These are phyloP conservation scores for Austroboletus niveus DNA, from an alignment of 1,284 basidiomycete species.

Conservation along the genomic window DNA sequence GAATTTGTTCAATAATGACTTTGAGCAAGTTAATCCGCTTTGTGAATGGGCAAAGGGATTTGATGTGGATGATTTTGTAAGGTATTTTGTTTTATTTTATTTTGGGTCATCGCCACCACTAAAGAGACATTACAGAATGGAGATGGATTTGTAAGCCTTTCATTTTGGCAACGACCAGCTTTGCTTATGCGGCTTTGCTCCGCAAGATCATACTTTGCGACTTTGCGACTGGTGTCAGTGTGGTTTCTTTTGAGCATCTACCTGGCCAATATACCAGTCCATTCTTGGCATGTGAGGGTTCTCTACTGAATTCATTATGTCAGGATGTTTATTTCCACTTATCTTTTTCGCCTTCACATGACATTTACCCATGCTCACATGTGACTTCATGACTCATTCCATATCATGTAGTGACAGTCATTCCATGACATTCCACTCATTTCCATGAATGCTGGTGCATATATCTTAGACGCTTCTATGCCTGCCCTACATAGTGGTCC, in stretches of 20 bases:
- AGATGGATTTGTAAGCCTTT: slow-evolving; percentile 39
- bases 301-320: neutral
- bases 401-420: no score
- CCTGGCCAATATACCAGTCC: neutral
- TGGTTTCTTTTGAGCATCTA: slow-evolving; percentile 32
- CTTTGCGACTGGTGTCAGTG: no score
- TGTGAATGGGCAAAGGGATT: slow-evolving; percentile 36
- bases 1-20: slow-evolving; percentile 21
- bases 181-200: slow-evolving; percentile 5
- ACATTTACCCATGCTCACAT: no score
- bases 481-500: no score
- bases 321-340: no score
- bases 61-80: slow-evolving; percentile 38
- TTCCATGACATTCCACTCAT: no score
- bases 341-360: no score
- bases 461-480: no score
- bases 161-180: no score
- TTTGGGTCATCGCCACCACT: neutral
- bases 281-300: neutral
- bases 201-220: no score
- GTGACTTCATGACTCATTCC: no score
- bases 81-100: slow-evolving; percentile 23
- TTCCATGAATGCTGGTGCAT: no score
- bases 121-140: neutral
- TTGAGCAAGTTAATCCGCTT: slow-evolving; percentile 30